Conservation (phyloP, 1,284 basidiomycete species). For the Irpex sp. region DNA sequence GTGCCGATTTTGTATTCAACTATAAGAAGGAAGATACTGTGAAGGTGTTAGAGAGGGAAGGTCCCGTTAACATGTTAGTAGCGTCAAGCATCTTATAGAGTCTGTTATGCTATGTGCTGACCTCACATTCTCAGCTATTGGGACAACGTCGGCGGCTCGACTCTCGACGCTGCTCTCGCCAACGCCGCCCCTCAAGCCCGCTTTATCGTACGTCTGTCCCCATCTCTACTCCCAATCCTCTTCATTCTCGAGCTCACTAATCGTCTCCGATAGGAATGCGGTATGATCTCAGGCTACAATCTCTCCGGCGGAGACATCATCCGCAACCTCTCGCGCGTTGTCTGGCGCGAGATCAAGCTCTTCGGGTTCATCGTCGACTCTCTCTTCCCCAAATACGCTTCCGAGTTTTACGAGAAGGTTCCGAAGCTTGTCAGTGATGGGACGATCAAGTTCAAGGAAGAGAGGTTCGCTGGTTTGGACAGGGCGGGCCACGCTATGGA, state of each 20-base stretch:
- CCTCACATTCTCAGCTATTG: not conserved
- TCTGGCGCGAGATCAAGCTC: slow-evolving; percentile 49
- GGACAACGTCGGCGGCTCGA: not conserved
- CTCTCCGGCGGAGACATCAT: not conserved
- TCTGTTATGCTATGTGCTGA: not conserved
- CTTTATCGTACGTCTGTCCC: not conserved
- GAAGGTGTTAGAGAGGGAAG: not conserved
- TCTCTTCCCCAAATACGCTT: slow-evolving; percentile 34
- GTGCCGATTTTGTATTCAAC: not conserved
- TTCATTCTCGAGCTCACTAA: not conserved
- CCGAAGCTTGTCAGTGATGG: slow-evolving; percentile 50
- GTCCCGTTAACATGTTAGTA: not conserved
- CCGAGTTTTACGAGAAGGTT: slow-evolving; percentile 49
- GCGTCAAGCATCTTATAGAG: too few relatives aligned
- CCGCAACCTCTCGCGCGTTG: slow-evolving; percentile 27
- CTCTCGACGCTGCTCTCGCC: not conserved
- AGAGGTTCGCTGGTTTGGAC: slow-evolving; percentile 48
- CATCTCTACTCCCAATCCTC: not conserved
- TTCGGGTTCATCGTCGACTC: slow-evolving; percentile 57
- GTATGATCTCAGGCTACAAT: not conserved
- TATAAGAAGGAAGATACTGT: not conserved
- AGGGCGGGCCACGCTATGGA: slow-evolving; percentile 48
- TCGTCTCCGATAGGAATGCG: not conserved
- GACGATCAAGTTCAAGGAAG: slow-evolving; percentile 57
- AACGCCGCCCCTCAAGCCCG: not conserved